A percentile compares a stretch with the other conserved stretches of the same genome.
phyloP scores from a whole-genome alignment of 257 asterid species.

The Solanum infundibuliforme region DNA sequence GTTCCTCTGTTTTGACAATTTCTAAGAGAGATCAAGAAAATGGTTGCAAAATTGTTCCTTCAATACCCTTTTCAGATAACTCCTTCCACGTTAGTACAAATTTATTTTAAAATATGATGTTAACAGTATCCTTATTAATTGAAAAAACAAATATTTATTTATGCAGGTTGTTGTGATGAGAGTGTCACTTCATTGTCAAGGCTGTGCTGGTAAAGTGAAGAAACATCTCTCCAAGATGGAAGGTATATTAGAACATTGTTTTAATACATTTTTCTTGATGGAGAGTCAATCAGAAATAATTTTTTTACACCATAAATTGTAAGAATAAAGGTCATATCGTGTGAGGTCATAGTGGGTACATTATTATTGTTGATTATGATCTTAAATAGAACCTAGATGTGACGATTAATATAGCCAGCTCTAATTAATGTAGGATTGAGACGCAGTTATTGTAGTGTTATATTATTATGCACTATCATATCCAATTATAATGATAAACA shows the following conservation, averaged over 20 bases:
- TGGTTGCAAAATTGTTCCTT: conserved; percentile 13
- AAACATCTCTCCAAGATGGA: conserved; percentile 80
- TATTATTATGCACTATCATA: background rate
- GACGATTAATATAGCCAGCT: background rate
- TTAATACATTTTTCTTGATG: background rate
- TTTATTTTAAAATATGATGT: background rate
- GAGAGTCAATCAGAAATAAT: background rate
- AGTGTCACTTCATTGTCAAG: conserved; percentile 86
- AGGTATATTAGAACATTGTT: conserved; percentile 23
- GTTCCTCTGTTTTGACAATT: conserved; percentile 11
- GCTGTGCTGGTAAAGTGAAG: conserved; percentile 76
- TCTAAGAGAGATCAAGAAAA: conserved; percentile 5
- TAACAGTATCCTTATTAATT: background rate
- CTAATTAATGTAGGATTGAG: background rate
- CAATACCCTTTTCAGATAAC: conserved; percentile 15
- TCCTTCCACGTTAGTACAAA: conserved; percentile 30
- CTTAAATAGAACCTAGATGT: background rate
- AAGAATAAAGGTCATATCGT: background rate
- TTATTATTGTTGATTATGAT: background rate
- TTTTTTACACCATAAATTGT: too few species aligned
- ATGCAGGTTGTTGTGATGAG: conserved; percentile 78
- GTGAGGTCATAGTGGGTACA: background rate
- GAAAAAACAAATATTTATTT: background rate
- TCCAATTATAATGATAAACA: background rate
- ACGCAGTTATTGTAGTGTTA: rapidly evolving